Evolutionary conservation across 2,329 filamentous ascomycete species (phyloP), one percentile per base, ranked within the genome.

Genomic region (Teratosphaeria gauchensis): DNA sequence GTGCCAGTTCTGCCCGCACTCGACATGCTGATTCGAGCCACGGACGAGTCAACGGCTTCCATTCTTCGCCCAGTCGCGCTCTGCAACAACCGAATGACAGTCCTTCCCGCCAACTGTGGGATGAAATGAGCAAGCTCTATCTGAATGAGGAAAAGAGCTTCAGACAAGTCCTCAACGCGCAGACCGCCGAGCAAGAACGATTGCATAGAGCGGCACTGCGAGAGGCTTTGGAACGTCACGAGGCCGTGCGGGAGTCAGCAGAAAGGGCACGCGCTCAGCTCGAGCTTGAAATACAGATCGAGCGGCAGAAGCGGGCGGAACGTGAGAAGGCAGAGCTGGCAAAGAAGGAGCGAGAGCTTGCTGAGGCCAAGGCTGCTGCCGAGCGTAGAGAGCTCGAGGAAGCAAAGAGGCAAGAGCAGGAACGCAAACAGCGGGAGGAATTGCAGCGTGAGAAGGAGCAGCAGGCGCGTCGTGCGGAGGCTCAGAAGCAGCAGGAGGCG

Each of bases 151-250:
- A 78, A 55, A 71, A 71, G 1, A 68, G 74, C 8, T 82, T 82
- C 60, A 77, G 84, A 51, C 80, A 84, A 24, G 80, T 77, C 28
- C 80, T 89, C 31, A 85, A 90, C 59, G 77, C 77, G 48, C 81
- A 84, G 56, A 79, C 82, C 33, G 80, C 82, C 38, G 84, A 88
- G 62, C 82, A 81, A 35, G 84, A 86, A 68, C 76, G 81, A 55
- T 78, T 77, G 58, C 86, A 90, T 68, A 79, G 38, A 48, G 81
- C 84, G 64, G 86, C 87, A 14, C 80, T 92, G 16, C 82, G 82
- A 53, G 81, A 82, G 53, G 86, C 86, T 3, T 83, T 83, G 54
- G 78, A 78, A 14, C 82, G 87, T 67, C 88, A 91, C 70, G 82
- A 88, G 42, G 79, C 82, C 31, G 81, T 92, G 11, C 79, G 78